These are phyloP conservation scores for Aspergillus indologenus DNA, from an alignment of 495 filamentous ascomycete species.

Conservation along the genomic window DNA sequence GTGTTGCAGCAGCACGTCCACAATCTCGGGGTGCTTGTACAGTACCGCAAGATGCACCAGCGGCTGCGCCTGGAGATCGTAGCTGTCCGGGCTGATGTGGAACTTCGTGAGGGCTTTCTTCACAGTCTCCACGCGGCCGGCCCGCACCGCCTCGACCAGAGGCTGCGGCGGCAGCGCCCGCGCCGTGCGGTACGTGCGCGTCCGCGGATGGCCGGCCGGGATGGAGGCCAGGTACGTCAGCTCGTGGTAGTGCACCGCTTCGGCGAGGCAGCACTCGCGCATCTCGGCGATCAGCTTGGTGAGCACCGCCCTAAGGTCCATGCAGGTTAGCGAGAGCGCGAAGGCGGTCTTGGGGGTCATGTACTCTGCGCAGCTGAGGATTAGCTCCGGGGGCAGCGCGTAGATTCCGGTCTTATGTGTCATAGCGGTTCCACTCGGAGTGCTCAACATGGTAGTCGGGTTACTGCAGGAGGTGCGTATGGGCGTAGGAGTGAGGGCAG, in stretches of 20 bases:
- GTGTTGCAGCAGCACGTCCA: neutral
- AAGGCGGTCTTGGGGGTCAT: neutral
- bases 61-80: neutral
- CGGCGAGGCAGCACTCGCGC: neutral
- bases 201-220: too few relatives aligned
- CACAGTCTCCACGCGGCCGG: neutral
- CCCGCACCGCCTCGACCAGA: neutral
- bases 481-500: too few relatives aligned
- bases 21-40: neutral
- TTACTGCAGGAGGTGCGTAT: too few relatives aligned
- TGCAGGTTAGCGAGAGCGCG: neutral
- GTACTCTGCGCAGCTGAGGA: neutral
- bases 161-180: neutral
- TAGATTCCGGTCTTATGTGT: too few relatives aligned
- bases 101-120: neutral
- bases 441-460: too few relatives aligned
- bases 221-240: neutral
- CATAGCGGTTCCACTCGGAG: too few relatives aligned
- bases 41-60: neutral
- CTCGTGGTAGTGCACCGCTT: neutral
- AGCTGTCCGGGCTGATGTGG: neutral
- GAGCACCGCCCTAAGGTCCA: neutral
- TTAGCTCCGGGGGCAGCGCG: neutral
- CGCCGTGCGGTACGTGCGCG: too few relatives aligned
- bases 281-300: neutral